Evolutionary conservation across 768 basidiomycete species (phyloP), one percentile per base, ranked within the genome.

Genomic region (Auricularia auricula-judae): DNA sequence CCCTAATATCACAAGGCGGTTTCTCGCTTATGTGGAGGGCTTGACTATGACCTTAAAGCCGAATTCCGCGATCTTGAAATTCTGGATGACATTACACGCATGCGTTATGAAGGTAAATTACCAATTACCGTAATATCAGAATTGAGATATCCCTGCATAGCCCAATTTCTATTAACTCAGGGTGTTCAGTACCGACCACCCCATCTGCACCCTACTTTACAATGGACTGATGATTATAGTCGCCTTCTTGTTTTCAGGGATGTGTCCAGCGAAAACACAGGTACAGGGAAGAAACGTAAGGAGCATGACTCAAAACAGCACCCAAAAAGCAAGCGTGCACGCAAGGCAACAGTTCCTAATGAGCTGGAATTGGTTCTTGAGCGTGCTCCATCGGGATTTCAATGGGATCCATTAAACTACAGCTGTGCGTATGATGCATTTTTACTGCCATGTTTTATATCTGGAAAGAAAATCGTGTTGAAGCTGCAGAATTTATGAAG

Each of bases 1-100:
- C 65, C 11, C 12, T 66, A 5, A 64, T 67, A n/a, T 18, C 66
- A 4, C 62, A 66, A 54, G 62, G 23, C 23, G 23, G 23, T 23
- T 23, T 23, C 23, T 23, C 23, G 23, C 23, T 67, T 33, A 21
- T 51, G 39, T 51, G 47, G 47, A 11, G 47, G 47, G 4, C 16
- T 21, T 18, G 14, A 16, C 16, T 12, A 21, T 18, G 47, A 51
- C 4, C 4, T 51, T 8, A 51, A 21, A 21, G 18, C 7, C 16
- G 47, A 51, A 16, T 51, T 51, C 18, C 47, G 21, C 5, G 47
- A 51, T 51, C 4, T 51, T 16, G 47, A 51, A 16, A 16, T 51
- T 4, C 47, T 51, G 5, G 47, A 16, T 16, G 47, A 51, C 5
- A 51, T 51, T 16, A 51, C 47, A 8, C 47, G 47, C 16, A 8